phyloP scores from a whole-genome alignment of 768 basidiomycete species.

The Royoungia palumana region DNA sequence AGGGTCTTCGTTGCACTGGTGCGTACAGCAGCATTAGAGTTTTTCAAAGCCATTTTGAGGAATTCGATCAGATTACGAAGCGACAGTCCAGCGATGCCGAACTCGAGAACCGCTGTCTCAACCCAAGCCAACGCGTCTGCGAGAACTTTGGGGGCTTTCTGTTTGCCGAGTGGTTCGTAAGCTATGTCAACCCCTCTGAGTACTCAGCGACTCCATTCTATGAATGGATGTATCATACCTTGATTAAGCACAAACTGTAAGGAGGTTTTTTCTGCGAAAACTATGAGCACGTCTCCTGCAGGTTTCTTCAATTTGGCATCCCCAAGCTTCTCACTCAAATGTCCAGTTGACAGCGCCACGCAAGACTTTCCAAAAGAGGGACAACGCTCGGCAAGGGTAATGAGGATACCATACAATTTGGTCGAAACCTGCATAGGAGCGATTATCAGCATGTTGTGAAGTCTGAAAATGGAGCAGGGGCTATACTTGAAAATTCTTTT shows the following conservation, averaged over 20 bases:
- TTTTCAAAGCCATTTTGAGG: constrained; percentile 79
- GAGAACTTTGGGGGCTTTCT: constrained; percentile 96
- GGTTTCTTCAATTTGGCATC: constrained; percentile 97
- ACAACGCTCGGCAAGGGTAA: constrained; percentile 68
- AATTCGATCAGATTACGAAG: constrained; percentile 87
- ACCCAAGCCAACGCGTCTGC: constrained; percentile 91
- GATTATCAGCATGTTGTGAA: constrained; percentile 7
- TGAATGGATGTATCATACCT: constrained; percentile 49
- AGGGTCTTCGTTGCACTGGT: constrained; percentile 91
- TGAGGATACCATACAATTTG: constrained; percentile 81
- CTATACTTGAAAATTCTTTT: constrained; percentile 96
- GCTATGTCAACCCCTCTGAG: constrained; percentile 43
- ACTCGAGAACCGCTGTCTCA: constrained; percentile 80
- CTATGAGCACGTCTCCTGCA: constrained; percentile 79
- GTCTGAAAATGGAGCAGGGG: constrained; percentile 4
- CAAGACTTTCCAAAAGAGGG: constrained; percentile 85
- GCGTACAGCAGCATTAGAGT: constrained; percentile 91
- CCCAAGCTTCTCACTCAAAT: constrained; percentile 91
- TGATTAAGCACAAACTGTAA: constrained; percentile 92
- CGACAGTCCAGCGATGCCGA: constrained; percentile 85
- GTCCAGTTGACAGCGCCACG: constrained; percentile 73
- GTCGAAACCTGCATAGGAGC: constrained; percentile 68
- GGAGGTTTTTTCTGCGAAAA: constrained; percentile 89
- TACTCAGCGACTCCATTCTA: constrained; percentile 8
- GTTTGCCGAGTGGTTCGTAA: constrained; percentile 90